Conservation (phyloP, 805 yeast genomes). For the Barnettozyma vustinii region DNA sequence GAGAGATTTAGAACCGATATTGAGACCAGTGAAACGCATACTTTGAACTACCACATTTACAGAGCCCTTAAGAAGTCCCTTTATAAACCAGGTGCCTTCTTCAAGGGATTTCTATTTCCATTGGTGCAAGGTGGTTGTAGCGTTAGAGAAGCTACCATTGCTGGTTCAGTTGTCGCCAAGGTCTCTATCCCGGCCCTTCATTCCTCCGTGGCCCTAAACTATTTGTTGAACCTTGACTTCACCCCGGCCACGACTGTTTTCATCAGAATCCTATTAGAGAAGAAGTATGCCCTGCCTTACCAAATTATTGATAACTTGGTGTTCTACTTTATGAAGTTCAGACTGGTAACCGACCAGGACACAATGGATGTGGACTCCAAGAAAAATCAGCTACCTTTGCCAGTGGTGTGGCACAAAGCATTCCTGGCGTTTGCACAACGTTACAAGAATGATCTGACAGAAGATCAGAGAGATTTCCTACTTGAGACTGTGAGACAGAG, state of each 20-base stretch:
- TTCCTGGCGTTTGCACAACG: constrained; percentile 92
- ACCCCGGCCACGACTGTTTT: constrained; percentile 87
- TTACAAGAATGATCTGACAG: constrained; percentile 96
- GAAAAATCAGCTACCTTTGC: constrained; percentile 51
- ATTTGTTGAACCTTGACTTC: constrained; percentile 76
- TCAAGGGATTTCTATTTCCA: constrained; percentile 93
- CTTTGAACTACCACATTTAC: constrained; percentile 86
- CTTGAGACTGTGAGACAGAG: constrained; percentile 88
- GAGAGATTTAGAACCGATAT: constrained; percentile 69
- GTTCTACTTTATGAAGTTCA: constrained; percentile 87
- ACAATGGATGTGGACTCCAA: constrained; percentile 36
- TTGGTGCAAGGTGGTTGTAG: constrained; percentile 85
- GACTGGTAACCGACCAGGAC: constrained; percentile 44
- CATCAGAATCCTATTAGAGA: constrained; percentile 83
- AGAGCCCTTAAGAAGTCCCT: constrained; percentile 87
- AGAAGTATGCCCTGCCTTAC: constrained; percentile 94
- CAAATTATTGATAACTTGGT: constrained; percentile 94
- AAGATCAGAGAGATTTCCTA: constrained; percentile 92
- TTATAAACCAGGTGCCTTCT: constrained; percentile 96
- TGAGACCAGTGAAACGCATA: constrained; percentile 69
- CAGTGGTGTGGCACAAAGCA: constrained; percentile 97
- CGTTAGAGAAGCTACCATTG: constrained; percentile 90
- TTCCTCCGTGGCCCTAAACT: constrained; percentile 91
- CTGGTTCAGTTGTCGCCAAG: constrained; percentile 84
- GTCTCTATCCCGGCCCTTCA: constrained; percentile 92